These are phyloP conservation scores for Aspergillus transmontanensis DNA, from an alignment of 2,329 filamentous ascomycete species.

Conservation along the genomic window DNA sequence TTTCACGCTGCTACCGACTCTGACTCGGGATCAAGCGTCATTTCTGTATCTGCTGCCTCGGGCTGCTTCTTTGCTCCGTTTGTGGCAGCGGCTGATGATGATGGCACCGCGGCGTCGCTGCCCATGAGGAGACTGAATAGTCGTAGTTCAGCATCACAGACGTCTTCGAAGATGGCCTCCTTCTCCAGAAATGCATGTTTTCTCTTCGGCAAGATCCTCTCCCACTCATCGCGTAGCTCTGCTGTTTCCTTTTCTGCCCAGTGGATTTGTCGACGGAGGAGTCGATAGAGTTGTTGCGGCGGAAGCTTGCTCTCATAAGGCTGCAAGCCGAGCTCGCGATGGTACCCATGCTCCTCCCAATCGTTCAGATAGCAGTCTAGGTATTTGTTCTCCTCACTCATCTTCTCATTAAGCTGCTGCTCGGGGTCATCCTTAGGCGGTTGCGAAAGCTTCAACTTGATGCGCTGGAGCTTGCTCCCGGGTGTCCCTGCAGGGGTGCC, in stretches of 20 bases:
- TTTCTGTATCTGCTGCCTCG: neutral
- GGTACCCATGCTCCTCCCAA: conserved; percentile 40
- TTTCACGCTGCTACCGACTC: conserved; percentile 13
- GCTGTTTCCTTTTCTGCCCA: conserved; percentile 50
- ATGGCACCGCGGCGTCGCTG: conserved; percentile 10
- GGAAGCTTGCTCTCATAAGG: conserved; percentile 46
- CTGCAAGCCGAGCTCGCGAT: conserved; percentile 45
- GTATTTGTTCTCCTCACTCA: conserved; percentile 22
- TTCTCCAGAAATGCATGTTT: conserved; percentile 46
- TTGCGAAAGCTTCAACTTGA: conserved; percentile 45
- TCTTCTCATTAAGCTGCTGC: conserved; percentile 30
- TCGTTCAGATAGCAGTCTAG: conserved; percentile 39
- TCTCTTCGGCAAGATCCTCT: conserved; percentile 38
- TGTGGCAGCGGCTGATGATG: conserved; percentile 6
- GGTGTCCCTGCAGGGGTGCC: conserved; percentile 32
- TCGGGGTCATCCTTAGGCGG: conserved; percentile 35
- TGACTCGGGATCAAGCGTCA: conserved; percentile 10
- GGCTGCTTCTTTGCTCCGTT: conserved; percentile 21
- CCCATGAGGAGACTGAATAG: conserved; percentile 35
- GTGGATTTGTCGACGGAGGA: conserved; percentile 50
- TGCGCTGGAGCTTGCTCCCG: conserved; percentile 40
- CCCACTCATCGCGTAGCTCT: conserved; percentile 44
- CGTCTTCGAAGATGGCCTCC: conserved; percentile 46
- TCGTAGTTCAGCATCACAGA: conserved; percentile 45
- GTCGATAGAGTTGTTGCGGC: conserved; percentile 46